Percentiles rank a stretch among this genome's conserved stretches.
Evolutionary conservation across 352 stramenopile genomes (phyloP).

Genomic region (Phytophthora sojae): DNA sequence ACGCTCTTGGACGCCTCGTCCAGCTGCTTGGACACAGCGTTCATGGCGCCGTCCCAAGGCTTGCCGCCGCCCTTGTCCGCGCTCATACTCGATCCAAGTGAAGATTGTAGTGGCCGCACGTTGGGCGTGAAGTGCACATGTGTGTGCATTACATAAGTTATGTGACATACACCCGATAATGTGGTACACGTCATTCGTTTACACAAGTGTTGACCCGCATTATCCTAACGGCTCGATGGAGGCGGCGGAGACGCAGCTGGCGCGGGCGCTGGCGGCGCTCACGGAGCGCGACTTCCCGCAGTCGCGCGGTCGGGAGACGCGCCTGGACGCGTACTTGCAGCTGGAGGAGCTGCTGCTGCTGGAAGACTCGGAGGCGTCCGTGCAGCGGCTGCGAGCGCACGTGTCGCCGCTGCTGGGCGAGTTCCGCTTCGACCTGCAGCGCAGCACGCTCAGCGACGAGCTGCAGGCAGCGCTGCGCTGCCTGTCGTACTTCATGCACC

Average conservation of each 20-base stretch:
- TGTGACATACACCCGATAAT: neutral
- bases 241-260: slow-evolving; percentile 41
- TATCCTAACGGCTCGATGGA: slow-evolving; percentile 23
- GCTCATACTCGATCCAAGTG: slow-evolving; percentile 29
- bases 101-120: slow-evolving; percentile 8
- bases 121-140: neutral
- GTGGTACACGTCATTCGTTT: slow-evolving; percentile 9
- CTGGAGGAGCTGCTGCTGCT: slow-evolving; percentile 65
- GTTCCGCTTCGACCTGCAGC: slow-evolving; percentile 58
- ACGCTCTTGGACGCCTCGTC: slow-evolving; percentile 60
- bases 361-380: slow-evolving; percentile 59
- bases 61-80: slow-evolving; percentile 63
- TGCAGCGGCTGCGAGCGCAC: slow-evolving; percentile 47
- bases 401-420: slow-evolving; percentile 48
- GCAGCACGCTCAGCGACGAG: slow-evolving; percentile 23
- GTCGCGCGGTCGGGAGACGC: slow-evolving; percentile 45
- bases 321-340: slow-evolving; percentile 61
- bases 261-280: slow-evolving; percentile 42
- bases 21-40: slow-evolving; percentile 55
- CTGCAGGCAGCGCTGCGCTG: slow-evolving; percentile 50
- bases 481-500: slow-evolving; percentile 79
- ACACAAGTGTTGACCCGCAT: neutral
- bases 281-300: slow-evolving; percentile 42
- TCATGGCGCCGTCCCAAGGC: slow-evolving; percentile 62
- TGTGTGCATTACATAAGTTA: neutral